Evolutionary conservation across 768 basidiomycete species (phyloP), one percentile per base, ranked within the genome.

Genomic region (Sutorius australiensis): DNA sequence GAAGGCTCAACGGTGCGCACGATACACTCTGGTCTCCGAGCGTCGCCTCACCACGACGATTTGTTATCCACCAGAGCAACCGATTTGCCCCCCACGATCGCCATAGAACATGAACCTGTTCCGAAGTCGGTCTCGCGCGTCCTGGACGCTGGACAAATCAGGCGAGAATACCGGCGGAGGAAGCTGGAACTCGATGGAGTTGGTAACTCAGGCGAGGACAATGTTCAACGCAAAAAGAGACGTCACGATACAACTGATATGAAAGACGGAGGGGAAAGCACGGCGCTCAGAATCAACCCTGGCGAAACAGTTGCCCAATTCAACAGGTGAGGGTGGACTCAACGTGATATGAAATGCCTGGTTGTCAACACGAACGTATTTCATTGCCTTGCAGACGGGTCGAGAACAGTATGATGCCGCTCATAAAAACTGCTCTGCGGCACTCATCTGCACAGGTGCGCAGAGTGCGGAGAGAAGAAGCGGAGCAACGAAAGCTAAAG

Each of bases 281-380:
- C 64, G 65, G 61, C 65, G 57, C 62, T 84, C 37, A 72, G 61
- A 42, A 89, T 88, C 28, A 74, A 78, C 51, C 80, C 81, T 0
- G 82, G 84, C 40, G 89, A 92, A 67, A 83, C 87, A 0, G 76
- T 91, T 48, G 76, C 80, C 50, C 84, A 89, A 71, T 92, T 90
- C 67, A 86, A 89, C 66, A 75, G 81, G 89, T 89, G 59, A 47
- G 80, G 54, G 45, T 43, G 30, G 41, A 52, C 32, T 36, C 43
- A 41, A 28, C 28, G 46, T 45, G 50, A 58, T 51, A 54, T 61
- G 44, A 59, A 51, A 37, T 38, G 33, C 27, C 33, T 46, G 41
- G 44, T 57, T 39, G 51, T 48, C 46, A 46, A 56, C 48, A 51
- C 36, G 46, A 40, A 44, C 51, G 13, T 36, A 19, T 24, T 27